Evolutionary conservation across 2,329 filamentous ascomycete species (phyloP), one percentile per base, ranked within the genome.

Genomic region (Penicillium sp.): DNA sequence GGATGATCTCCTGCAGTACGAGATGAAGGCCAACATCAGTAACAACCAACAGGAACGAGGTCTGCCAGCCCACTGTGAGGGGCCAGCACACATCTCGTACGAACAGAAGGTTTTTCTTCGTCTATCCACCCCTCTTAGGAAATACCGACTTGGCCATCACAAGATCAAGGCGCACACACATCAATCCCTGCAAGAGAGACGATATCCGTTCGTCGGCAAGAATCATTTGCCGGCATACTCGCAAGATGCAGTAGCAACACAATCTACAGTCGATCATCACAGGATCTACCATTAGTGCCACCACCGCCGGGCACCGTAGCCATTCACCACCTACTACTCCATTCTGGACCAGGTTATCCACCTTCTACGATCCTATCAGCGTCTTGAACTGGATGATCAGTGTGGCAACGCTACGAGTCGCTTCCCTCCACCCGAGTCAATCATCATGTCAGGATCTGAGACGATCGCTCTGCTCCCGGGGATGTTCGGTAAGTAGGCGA

Each of bases 231-330:
- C 62, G 62, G 48, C 55, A 61, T 55, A 26, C 33, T 60, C 51
- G 43, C 37, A 26, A 54, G 42, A 19, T 45, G 53, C 42, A 53
- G 26, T 46, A 51, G 10, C 16, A 30, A 42, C 38, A 19, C 40
- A 25, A 25, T 40, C 45, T 33, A 52, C 30, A 3, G 62, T 60
- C 60, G 65, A 66, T 66, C 62, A 59, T 45, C 58, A 42, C 38
- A 62, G 59, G 65, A 67, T 67, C 64, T 54, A 42, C 62, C 57
- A 42, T 61, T 63, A 64, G 62, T 43, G 48, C 40, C 37, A 43
- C 51, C 51, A 35, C 35, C 35, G 13, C 19, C n/a, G 49, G 14
- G 45, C 14, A 48, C 14, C 26, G 13, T 16, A 46, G 22, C 22
- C 43, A 46, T 46, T 25, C 10, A 25, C 14, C 11, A 22, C 26